Evolutionary conservation across 805 yeast genomes (phyloP).

Genomic region (Yarrowia hollandica): DNA sequence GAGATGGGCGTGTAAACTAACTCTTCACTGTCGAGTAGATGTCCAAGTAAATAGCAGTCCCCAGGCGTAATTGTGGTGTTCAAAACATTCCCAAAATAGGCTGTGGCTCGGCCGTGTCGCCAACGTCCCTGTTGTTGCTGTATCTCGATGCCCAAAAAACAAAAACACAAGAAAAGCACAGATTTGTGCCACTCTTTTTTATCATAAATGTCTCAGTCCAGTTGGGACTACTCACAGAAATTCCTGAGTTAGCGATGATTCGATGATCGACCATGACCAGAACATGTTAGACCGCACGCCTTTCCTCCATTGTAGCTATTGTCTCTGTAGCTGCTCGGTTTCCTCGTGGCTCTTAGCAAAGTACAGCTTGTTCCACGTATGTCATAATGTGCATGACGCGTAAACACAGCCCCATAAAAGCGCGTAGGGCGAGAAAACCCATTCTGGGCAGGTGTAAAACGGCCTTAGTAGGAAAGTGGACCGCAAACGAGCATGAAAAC

Average conservation of each 20-base stretch:
- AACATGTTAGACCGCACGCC: not conserved
- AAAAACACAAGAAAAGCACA: no score
- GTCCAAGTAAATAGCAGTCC: no score
- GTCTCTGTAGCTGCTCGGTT: not conserved
- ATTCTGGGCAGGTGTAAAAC: not conserved
- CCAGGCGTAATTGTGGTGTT: no score
- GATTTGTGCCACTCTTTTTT: not conserved
- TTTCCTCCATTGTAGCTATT: not conserved
- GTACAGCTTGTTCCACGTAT: constrained; percentile 14
- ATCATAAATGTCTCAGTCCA: constrained; percentile 17
- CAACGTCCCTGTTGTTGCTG: no score
- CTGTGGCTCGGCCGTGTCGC: no score
- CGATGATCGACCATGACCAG: not conserved
- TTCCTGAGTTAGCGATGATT: constrained; percentile 28
- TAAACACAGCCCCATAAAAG: constrained; percentile 11
- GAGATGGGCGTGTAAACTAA: constrained; percentile 7
- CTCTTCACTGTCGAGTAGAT: no score
- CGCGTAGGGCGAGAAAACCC: not conserved
- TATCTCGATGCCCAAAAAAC: no score
- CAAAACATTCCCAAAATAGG: no score
- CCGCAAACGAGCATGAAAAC: not conserved
- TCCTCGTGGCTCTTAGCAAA: not conserved
- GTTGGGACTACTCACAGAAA: constrained; percentile 30
- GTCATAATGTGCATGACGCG: constrained; percentile 24
- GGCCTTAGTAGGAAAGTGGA: not conserved